Evolutionary conservation across 1,284 basidiomycete species (phyloP), one percentile per base, ranked within the genome.

Genomic region (Inonotus hispidus): DNA sequence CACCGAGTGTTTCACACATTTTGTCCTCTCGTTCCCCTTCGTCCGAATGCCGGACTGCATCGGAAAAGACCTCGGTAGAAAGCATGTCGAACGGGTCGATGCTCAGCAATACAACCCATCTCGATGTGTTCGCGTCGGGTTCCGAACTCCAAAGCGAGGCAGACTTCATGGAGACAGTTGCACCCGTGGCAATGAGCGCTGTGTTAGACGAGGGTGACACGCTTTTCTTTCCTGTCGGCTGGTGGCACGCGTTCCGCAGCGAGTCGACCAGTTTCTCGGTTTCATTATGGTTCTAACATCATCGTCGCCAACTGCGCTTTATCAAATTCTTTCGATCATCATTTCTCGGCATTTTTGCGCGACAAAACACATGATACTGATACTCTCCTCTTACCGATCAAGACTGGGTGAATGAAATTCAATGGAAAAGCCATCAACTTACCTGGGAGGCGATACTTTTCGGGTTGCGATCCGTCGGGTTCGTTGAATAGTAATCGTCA

Each of bases 241-340:
- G 93, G 93, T 95, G 93, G 93, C 93, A 95, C 73, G 90, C 88
- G 4, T 92, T 95, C 90, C 81, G 85, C 54, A 88, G 87, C 69
- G 89, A 93, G 73, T 82, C 81, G 11, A 81, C 76, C 32, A 90
- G 89, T 72, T 85, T 89, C 69, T 91, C 89, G 32, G 78, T 92
- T 35, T 91, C 89, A 21, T 87, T 90, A 80, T 92, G 89, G 89
- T 92, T 90, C 71, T 91, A 69, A 75, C 47, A 49, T 21, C 19
- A 3, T 49, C 32, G 8, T 2, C 23, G n/a, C 19, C 8, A 10
- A 8, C 46, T 21, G 41, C 0, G 16, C 7, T 43, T 8, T 43
- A 16, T n/a, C 41, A 14, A 6, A 14, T 43, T 7, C 19, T 7
- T 41, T 41, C 19, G 7, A n/a, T 21, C 25, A 32, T 35, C 32